Percentiles rank a stretch among this genome's conserved stretches.
Evolutionary conservation across 1,284 basidiomycete genomes (phyloP).

Genomic region (Papiliotrema fonsecae): DNA sequence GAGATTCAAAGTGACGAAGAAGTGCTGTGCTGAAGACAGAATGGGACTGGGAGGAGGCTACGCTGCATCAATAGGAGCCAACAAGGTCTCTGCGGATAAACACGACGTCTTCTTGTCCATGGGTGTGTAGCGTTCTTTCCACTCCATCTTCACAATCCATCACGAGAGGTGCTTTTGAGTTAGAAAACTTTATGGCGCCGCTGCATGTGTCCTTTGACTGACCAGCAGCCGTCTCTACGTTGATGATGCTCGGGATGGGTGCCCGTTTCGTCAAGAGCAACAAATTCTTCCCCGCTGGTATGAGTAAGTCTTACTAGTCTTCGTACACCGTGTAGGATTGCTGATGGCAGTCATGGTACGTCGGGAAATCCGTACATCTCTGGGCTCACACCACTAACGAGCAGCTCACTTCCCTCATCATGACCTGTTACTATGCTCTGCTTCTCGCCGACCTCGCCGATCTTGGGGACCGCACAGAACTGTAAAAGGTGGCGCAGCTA

Average conservation of each 20-base stretch:
- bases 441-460: neutral
- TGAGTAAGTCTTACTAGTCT: neutral
- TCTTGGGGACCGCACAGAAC: no score
- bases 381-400: neutral
- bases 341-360: neutral
- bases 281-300: constrained; percentile 1
- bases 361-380: neutral
- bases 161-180: neutral
- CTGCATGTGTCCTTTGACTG: neutral
- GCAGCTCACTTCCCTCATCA: neutral
- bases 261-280: neutral
- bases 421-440: neutral
- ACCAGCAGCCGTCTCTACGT: neutral
- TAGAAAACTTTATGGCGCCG: neutral
- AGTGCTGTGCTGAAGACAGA: neutral
- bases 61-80: neutral
- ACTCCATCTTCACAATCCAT: neutral
- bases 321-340: neutral
- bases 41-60: constrained; percentile 1
- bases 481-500: no score
- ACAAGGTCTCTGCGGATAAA: neutral
- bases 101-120: constrained; percentile 1
- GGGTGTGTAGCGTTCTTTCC: neutral
- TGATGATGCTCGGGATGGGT: neutral
- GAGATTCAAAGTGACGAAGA: neutral